Percentiles rank a stretch among this genome's conserved stretches.
Conservation (phyloP, 2,329 filamentous ascomycete species). For the Nakataea oryzae region DNA sequence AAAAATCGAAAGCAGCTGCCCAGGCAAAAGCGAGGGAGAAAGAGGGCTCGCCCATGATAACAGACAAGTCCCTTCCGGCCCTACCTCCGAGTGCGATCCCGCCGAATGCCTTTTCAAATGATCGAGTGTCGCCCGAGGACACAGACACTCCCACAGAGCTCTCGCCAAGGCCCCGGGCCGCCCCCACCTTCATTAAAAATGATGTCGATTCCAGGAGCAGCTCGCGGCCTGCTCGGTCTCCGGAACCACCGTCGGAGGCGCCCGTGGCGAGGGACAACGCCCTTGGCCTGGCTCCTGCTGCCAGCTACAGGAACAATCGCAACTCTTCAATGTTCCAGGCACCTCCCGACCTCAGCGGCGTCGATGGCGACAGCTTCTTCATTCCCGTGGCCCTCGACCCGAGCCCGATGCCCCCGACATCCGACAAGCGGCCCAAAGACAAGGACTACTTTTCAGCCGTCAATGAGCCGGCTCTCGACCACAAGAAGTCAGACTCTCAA, state of each 20-base stretch:
- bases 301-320: constrained; percentile 67
- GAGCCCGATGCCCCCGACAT: constrained; percentile 43
- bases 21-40: constrained; percentile 53
- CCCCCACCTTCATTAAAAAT: constrained; percentile 30
- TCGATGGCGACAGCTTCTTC: constrained; percentile 58
- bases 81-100: constrained; percentile 67
- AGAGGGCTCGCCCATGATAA: constrained; percentile 55
- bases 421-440: constrained; percentile 36
- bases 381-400: constrained; percentile 69
- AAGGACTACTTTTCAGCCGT: constrained; percentile 47
- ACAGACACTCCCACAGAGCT: constrained; percentile 60
- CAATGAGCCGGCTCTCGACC: constrained; percentile 22
- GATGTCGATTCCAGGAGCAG: constrained; percentile 46
- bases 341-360: constrained; percentile 24
- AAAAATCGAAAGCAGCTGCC: constrained; percentile 65
- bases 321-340: constrained; percentile 54
- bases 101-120: constrained; percentile 49
- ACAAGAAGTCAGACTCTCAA: constrained; percentile 38
- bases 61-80: constrained; percentile 88
- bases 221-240: constrained; percentile 41
- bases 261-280: constrained; percentile 20
- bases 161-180: constrained; percentile 48
- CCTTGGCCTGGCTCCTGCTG: constrained; percentile 60
- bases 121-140: constrained; percentile 44
- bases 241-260: constrained; percentile 36